Evolutionary conservation across 805 yeast species (phyloP).

Genomic region (Nematodospora valgi): DNA sequence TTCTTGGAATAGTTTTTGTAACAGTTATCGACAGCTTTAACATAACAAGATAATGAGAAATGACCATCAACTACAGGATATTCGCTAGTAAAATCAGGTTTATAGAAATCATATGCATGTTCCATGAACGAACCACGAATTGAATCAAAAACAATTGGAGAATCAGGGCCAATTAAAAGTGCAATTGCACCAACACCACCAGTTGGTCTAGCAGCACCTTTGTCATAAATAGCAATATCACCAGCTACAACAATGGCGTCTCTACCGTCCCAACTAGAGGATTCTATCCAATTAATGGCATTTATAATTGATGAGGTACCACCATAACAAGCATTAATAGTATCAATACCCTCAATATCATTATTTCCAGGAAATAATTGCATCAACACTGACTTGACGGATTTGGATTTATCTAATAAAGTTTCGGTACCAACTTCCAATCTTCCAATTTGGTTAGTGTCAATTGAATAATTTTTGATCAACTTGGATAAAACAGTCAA

Average conservation of each 20-base stretch:
- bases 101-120: slow-evolving; percentile 96
- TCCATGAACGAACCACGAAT: slow-evolving; percentile 92
- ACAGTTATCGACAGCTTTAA: slow-evolving; percentile 85
- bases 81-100: slow-evolving; percentile 94
- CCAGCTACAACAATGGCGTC: slow-evolving; percentile 96
- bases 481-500: slow-evolving; percentile 81
- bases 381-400: slow-evolving; percentile 93
- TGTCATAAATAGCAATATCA: slow-evolving; percentile 94
- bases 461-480: slow-evolving; percentile 77
- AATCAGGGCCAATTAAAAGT: slow-evolving; percentile 92
- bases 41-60: slow-evolving; percentile 89
- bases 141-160: slow-evolving; percentile 89
- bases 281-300: slow-evolving; percentile 93
- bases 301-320: slow-evolving; percentile 95
- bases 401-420: slow-evolving; percentile 91
- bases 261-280: slow-evolving; percentile 96
- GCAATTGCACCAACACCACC: slow-evolving; percentile 99
- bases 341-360: slow-evolving; percentile 95
- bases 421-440: slow-evolving; percentile 99
- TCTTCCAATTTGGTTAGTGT: slow-evolving; percentile 80
- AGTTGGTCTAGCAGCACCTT: slow-evolving; percentile 98
- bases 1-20: slow-evolving; percentile 80
- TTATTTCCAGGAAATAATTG: slow-evolving; percentile 85
- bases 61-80: slow-evolving; percentile 98
- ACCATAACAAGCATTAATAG: slow-evolving; percentile 97